Base-by-base conservation (phyloP, 768 basidiomycete genomes). In the Leucosporidium yakuticum region DNA sequence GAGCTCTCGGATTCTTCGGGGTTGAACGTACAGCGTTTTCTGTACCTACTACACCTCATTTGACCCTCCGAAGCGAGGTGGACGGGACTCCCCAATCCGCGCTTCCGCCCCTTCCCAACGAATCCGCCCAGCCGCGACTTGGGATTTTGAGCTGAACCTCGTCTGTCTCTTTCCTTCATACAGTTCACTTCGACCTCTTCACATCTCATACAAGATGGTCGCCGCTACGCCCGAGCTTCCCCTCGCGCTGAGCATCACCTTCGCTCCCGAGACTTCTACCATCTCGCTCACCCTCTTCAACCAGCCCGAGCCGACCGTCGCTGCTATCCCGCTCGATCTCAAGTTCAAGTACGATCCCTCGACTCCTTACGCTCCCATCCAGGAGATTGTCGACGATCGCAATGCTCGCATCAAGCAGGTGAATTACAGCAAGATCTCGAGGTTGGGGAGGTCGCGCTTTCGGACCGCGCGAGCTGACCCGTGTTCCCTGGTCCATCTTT, bases 261-360 rank as follows among this genome's bases (percentile, higher is more conserved):
- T 73, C 32, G 71, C 71, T 20, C 62, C 59, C 48, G 62, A 66
- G n/a, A 64, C 65, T 48, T 62, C 59, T 12, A 69, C 68, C 27
- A 73, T 73, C 65, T 73, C 71, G 34, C 66, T 73, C 65, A 73
- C 71, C 19, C 63, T 73, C 34, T 73, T 59, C 71, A 69, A 73
- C 71, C 68, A 67, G 59, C 71, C 71, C 58, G 68, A 69, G 20
- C 12, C 21, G 25, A 29, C 39, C 34, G 56, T 63, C 31, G 58
- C 67, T 7, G 84, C 89, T 4, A 85, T 98, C 34, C 90, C 94
- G 27, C 86, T 99, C 32, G 76, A 80, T 54, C 85, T 99, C 74
- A 83, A 86, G 71, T 98, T 92, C 84, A 78, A 82, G 67, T 98
- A 97, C 80, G 85, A 87, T 74, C 92, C 94, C 9, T 86, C 88